Evolutionary conservation across 2,329 filamentous ascomycete species (phyloP), one percentile per base, ranked within the genome.

Genomic region (Fusarium ramigenum): DNA sequence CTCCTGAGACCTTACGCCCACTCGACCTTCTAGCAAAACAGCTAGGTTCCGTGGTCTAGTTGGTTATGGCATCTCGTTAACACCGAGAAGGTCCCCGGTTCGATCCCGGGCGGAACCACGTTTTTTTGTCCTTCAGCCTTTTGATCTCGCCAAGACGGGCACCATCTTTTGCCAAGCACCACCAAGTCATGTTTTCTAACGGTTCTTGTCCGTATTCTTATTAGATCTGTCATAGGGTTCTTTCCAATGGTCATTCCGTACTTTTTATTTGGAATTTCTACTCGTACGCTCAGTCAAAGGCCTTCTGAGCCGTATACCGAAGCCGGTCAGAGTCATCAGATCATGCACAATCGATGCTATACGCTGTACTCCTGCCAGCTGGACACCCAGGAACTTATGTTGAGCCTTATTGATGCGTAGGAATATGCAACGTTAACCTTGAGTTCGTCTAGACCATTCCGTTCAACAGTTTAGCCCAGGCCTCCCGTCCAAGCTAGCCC

Each of bases 21-120:
- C 1, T 1, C 14, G 1, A 3, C 9, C 10, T 9, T 6, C 2
- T 9, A 63, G 5, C 42, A 36, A 42, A 36, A n/a, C 9, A 57
- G 12, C 30, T 34, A 34, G 60, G 62, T 64, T 52, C 57, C 46
- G 62, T 64, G 62, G 62, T 64, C 62, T 64, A 64, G 62, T 62
- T 64, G 61, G 61, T 65, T 53, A 65, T 65, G 62, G 46, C 62
- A 64, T 64, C 62, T 64, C 62, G 62, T 65, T 54, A 65, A 65
- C 58, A 65, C 62, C 62, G 62, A 65, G 62, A 65, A 65, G 58
- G 62, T 65, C 62, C 62, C 62, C 62, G 62, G 58, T 65, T 63
- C 62, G 37, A 65, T 46, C 62, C 62, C 58, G 62, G 62, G 62
- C 62, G 47, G 62, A 65, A 65, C 58, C 62, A 53, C 32, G 12